phyloP scores from a whole-genome alignment of 805 yeast genomes.

The Metschnikowia rubicola region DNA sequence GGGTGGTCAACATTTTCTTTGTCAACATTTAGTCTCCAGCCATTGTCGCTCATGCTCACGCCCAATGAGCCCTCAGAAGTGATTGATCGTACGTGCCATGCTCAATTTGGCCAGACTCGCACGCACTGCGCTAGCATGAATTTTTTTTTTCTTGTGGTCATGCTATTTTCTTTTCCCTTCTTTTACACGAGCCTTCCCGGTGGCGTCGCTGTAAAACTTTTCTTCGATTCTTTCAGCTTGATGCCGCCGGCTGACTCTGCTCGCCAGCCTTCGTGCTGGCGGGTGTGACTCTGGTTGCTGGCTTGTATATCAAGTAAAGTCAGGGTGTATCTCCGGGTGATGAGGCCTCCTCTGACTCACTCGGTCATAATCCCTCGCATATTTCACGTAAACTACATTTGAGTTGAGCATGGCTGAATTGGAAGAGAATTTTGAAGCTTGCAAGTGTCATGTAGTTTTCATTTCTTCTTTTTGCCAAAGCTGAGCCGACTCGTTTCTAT shows the following conservation, averaged over 20 bases:
- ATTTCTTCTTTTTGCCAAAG: no score
- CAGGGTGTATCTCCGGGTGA: conserved; percentile 54
- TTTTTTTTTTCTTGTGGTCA: conserved; percentile 1
- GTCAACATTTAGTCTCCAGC: no score
- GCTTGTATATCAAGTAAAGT: conserved; percentile 13
- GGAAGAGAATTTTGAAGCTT: background rate
- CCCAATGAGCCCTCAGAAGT: no score
- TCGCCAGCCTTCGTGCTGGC: conserved; percentile 15
- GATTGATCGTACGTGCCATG: background rate
- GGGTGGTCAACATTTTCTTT: no score
- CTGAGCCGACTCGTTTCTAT: no score
- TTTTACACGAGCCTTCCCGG: conserved; percentile 16
- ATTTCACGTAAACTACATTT: conserved; percentile 12
- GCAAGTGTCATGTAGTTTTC: background rate
- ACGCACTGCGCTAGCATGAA: background rate
- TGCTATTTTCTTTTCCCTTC: background rate
- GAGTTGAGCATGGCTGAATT: background rate
- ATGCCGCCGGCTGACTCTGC: conserved; percentile 17
- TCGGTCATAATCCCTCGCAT: conserved; percentile 52
- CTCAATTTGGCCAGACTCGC: background rate
- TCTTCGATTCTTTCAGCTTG: conserved; percentile 8
- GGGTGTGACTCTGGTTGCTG: conserved; percentile 12
- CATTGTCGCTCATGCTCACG: no score
- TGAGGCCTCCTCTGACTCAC: conserved; percentile 42
- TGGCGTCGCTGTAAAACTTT: conserved; percentile 15